These are phyloP conservation scores for Discostella stelligeroides DNA, from an alignment of 108 stramenopile genomes.

Conservation along the genomic window DNA sequence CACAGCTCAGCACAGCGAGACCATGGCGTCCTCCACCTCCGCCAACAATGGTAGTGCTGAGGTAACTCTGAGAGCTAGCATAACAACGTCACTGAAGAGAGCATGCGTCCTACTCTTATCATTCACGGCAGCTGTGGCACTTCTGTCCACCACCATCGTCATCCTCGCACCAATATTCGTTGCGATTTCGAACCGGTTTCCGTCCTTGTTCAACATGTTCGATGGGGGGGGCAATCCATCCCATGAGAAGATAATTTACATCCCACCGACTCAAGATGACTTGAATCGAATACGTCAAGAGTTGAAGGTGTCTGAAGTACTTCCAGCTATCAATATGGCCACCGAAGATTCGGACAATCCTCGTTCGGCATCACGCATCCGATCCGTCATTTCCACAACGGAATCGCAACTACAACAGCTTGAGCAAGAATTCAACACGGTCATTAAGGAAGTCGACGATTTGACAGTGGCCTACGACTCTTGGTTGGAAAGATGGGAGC, in stretches of 20 bases:
- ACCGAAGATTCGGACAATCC: neutral
- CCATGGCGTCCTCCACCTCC: conserved; percentile 9
- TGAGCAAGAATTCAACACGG: neutral
- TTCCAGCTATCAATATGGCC: neutral
- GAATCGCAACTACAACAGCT: conserved; percentile 16
- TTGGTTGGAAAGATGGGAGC: conserved; percentile 17
- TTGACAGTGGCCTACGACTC: conserved; percentile 15
- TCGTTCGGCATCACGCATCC: neutral
- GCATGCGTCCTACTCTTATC: neutral
- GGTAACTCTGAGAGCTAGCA: neutral
- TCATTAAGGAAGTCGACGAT: conserved; percentile 6
- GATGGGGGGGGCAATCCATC: neutral
- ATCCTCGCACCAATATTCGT: conserved; percentile 13
- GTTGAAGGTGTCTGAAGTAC: conserved; percentile 18
- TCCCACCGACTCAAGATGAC: conserved; percentile 32
- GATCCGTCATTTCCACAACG: conserved; percentile 11
- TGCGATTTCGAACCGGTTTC: conserved; percentile 3
- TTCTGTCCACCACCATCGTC: conserved; percentile 18
- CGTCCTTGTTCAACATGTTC: neutral
- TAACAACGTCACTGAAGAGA: conserved; percentile 2
- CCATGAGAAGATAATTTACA: conserved; percentile 19
- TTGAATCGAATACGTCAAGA: conserved; percentile 28
- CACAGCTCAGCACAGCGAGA: neutral
- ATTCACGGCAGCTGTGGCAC: conserved; percentile 13
- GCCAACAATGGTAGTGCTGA: neutral